Percentiles rank a stretch among this genome's conserved stretches.
Evolutionary conservation across 306 rosid species (phyloP).

Genomic region (Dalbergia cultrata): DNA sequence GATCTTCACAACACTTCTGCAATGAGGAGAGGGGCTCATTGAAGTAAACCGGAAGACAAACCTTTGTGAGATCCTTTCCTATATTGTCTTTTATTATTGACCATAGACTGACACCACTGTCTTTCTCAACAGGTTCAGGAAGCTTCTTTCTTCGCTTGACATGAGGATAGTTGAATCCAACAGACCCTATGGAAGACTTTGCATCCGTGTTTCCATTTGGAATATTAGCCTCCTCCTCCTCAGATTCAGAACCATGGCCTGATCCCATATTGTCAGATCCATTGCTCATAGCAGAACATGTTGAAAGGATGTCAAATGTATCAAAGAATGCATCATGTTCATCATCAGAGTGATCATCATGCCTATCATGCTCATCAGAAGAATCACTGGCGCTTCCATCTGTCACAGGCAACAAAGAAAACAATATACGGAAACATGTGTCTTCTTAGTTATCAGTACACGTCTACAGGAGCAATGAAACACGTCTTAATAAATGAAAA

Average conservation of each 20-base stretch:
- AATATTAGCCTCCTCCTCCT: conserved; percentile 45
- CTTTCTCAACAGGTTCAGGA: conserved; percentile 92
- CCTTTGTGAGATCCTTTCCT: conserved; percentile 92
- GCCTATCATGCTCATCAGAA: conserved; percentile 77
- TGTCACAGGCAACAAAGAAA: conserved; percentile 37
- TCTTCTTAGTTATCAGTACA: too few species aligned
- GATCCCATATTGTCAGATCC: conserved; percentile 48
- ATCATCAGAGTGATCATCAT: conserved; percentile 79
- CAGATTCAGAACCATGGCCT: conserved; percentile 60
- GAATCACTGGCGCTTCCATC: conserved; percentile 88
- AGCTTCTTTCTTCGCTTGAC: conserved; percentile 76
- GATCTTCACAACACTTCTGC: conserved; percentile 91
- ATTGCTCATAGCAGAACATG: conserved; percentile 65
- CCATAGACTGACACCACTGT: conserved; percentile 88
- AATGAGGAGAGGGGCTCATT: conserved; percentile 92
- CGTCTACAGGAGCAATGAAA: too few species aligned
- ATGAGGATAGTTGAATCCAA: conserved; percentile 68
- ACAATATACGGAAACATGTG: too few species aligned
- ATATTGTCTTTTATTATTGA: conserved; percentile 92
- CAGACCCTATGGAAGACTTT: conserved; percentile 55
- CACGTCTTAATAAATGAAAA: too few species aligned
- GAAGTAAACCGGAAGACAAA: conserved; percentile 94
- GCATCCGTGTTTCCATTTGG: conserved; percentile 56
- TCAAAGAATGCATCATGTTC: conserved; percentile 84
- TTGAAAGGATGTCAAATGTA: conserved; percentile 73